Conservation (phyloP, 2,329 filamentous ascomycete species). For the Pyrenochaeta sp. region DNA sequence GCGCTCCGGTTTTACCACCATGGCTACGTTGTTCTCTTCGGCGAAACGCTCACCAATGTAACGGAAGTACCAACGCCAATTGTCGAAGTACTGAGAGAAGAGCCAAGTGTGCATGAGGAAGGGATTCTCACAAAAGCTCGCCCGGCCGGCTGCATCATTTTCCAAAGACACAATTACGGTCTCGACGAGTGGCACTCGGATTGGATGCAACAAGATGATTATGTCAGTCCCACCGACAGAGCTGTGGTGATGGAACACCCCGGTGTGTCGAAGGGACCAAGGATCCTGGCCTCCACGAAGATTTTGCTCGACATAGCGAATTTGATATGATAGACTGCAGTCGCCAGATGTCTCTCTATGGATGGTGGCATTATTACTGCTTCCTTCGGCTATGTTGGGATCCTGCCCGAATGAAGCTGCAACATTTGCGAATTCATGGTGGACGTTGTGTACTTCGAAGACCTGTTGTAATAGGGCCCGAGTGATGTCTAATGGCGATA, state of each 20-base stretch:
- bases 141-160: neutral
- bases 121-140: neutral
- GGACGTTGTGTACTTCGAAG: neutral
- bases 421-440: neutral
- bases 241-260: neutral
- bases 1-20: neutral
- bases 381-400: neutral
- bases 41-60: neutral
- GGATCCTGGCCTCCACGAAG: neutral
- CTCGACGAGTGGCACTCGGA: neutral
- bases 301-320: neutral
- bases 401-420: neutral
- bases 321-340: neutral
- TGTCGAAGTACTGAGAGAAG: neutral
- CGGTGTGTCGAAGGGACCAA: neutral
- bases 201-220: neutral
- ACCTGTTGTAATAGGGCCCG: neutral
- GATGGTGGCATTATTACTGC: neutral
- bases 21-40: neutral
- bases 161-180: neutral
- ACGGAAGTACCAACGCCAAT: neutral
- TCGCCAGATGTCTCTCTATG: neutral
- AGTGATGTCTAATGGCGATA: slow-evolving; percentile 3
- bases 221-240: neutral
- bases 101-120: neutral